Percentiles rank a stretch among this genome's conserved stretches.
Evolutionary conservation across 1,139 yeast species (phyloP).

Genomic region (Scheffersomyces cryptocercus): DNA sequence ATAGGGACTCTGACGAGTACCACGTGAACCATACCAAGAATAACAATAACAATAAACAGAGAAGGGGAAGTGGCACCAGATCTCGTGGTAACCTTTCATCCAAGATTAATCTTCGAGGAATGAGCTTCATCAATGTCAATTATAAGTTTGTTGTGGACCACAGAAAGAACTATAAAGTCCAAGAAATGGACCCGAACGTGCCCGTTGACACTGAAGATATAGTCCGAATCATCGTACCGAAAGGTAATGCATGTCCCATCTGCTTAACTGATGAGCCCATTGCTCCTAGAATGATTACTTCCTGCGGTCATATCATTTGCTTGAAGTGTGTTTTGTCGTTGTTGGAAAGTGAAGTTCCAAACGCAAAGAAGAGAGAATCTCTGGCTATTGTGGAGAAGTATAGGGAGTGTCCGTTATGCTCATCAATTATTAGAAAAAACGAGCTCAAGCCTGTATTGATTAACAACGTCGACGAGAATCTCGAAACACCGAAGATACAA

Average conservation of each 20-base stretch:
- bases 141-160: conserved; percentile 80
- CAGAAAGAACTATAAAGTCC: conserved; percentile 54
- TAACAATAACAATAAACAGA: conserved; percentile 15
- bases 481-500: conserved; percentile 62
- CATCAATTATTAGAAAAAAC: conserved; percentile 57
- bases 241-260: conserved; percentile 84
- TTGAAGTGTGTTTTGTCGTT: conserved; percentile 76
- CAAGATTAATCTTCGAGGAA: conserved; percentile 57
- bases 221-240: conserved; percentile 70
- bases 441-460: conserved; percentile 73
- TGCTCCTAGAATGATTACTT: conserved; percentile 88
- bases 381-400: conserved; percentile 49
- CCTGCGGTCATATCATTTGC: conserved; percentile 93
- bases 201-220: conserved; percentile 65
- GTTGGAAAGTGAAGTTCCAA: conserved; percentile 57
- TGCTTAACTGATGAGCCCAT: conserved; percentile 81
- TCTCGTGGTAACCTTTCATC: conserved; percentile 5
- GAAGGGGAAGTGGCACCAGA: conserved; percentile 13
- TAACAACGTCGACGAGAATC: conserved; percentile 52
- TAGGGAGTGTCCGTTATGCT: conserved; percentile 86
- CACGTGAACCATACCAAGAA: conserved; percentile 19
- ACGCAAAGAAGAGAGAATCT: conserved; percentile 35
- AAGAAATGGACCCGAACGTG: conserved; percentile 70
- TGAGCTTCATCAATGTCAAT: conserved; percentile 79
- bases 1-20: conserved; percentile 50